Conservation (phyloP, 768 basidiomycete species). For the Pleurotus tuoliensis region DNA sequence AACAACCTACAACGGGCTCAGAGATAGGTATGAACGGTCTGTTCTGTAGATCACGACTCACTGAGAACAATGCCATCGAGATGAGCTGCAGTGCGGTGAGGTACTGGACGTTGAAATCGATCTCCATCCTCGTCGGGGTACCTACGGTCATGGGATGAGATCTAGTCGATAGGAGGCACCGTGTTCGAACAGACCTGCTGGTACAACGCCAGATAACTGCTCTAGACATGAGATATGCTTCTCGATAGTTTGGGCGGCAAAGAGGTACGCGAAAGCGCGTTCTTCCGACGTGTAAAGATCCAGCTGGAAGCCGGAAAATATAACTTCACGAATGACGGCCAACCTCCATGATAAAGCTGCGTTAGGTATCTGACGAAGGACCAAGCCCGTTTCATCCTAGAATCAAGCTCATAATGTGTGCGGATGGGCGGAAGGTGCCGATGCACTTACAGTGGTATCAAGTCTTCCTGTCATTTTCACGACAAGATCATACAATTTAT, state of each 20-base stretch:
- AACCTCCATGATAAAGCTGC: slow-evolving; percentile 58
- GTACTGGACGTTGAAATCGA: slow-evolving; percentile 45
- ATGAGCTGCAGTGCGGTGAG: slow-evolving; percentile 57
- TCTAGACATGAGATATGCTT: slow-evolving; percentile 54
- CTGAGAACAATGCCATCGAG: slow-evolving; percentile 49
- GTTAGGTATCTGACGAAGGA: slow-evolving; percentile 39
- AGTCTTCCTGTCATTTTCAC: slow-evolving; percentile 27
- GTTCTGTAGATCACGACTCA: slow-evolving; percentile 22
- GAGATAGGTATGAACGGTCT: neutral
- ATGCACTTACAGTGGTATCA: slow-evolving; percentile 22
- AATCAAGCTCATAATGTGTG: neutral
- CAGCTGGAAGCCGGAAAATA: slow-evolving; percentile 74
- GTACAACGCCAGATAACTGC: slow-evolving; percentile 33
- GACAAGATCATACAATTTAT: slow-evolving; percentile 51
- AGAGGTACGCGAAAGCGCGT: slow-evolving; percentile 75
- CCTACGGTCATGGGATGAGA: slow-evolving; percentile 22
- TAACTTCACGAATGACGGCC: slow-evolving; percentile 57
- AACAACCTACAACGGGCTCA: slow-evolving; percentile 35
- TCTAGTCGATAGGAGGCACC: neutral
- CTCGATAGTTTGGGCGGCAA: slow-evolving; percentile 52
- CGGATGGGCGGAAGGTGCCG: neutral
- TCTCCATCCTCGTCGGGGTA: slow-evolving; percentile 37
- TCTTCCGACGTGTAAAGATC: slow-evolving; percentile 70
- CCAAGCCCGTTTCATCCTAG: slow-evolving; percentile 18
- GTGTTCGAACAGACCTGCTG: slow-evolving; percentile 28